phyloP scores from a whole-genome alignment of 2,329 filamentous ascomycete species.

The Trichoderma polysporum region DNA sequence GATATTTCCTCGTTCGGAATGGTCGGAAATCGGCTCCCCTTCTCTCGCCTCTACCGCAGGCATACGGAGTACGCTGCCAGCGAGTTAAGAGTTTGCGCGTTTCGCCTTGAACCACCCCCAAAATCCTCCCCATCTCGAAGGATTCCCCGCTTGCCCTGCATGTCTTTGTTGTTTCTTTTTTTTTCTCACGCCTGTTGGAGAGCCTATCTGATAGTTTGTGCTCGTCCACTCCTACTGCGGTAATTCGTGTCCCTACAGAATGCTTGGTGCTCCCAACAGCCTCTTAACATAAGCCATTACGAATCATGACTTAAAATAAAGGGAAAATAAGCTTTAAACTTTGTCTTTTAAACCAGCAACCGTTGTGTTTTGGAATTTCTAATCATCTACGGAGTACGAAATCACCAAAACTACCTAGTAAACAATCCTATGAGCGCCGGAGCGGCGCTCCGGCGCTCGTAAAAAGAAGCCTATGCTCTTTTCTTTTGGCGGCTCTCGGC shows the following conservation, averaged over 20 bases:
- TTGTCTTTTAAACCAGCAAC: not conserved
- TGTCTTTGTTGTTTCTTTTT: not conserved
- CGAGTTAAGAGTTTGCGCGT: not conserved
- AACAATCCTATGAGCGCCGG: not conserved
- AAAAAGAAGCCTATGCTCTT: not conserved
- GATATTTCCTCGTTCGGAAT: slow-evolving; percentile 17
- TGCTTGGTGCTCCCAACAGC: not conserved
- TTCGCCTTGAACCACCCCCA: not conserved
- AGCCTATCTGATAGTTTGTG: too few species aligned
- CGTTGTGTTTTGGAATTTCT: not conserved
- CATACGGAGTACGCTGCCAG: not conserved
- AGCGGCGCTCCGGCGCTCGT: too few species aligned
- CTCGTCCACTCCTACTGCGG: too few species aligned
- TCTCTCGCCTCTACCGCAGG: not conserved
- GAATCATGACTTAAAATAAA: not conserved
- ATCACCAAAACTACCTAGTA: not conserved
- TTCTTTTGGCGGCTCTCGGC: not conserved
- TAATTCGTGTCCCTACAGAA: too few species aligned
- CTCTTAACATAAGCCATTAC: not conserved
- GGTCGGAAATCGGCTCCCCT: not conserved
- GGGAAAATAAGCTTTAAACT: not conserved
- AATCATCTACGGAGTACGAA: not conserved
- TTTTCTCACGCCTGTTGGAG: not conserved
- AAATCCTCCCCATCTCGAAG: not conserved
- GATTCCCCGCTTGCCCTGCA: not conserved